Percentiles rank a stretch among this genome's conserved stretches.
phyloP scores from a whole-genome alignment of 2,329 filamentous ascomycete species.

The Cladophialophora psammophila region DNA sequence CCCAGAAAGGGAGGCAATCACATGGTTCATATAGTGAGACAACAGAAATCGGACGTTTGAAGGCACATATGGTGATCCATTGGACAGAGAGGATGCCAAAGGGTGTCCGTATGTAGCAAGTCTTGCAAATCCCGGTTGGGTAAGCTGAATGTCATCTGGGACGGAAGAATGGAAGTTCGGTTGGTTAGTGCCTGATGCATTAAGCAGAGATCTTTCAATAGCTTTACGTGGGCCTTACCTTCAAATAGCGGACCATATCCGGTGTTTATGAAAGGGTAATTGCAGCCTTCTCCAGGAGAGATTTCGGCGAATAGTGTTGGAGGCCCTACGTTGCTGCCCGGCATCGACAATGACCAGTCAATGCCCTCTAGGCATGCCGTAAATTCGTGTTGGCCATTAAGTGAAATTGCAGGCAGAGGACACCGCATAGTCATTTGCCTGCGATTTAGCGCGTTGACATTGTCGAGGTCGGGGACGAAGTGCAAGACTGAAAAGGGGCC shows the following conservation, averaged over 20 bases:
- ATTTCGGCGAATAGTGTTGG: neutral
- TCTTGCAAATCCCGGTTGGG: neutral
- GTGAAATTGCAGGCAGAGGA: neutral
- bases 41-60: constrained; percentile 21
- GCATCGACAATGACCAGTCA: constrained; percentile 16
- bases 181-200: neutral
- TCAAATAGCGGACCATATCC: neutral
- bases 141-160: neutral
- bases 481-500: constrained; percentile 19
- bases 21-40: constrained; percentile 21
- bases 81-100: constrained; percentile 8
- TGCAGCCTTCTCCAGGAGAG: neutral
- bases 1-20: constrained; percentile 17
- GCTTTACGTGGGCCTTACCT: neutral
- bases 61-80: constrained; percentile 18
- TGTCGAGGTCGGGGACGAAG: neutral
- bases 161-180: neutral
- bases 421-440: neutral
- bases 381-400: neutral
- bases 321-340: neutral
- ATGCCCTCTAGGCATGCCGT: constrained; percentile 1
- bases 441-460: neutral
- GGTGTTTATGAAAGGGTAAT: neutral
- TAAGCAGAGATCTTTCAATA: neutral
- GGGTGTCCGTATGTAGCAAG: constrained; percentile 7